Evolutionary conservation across 495 filamentous ascomycete genomes (phyloP), one percentile per base, ranked within the genome.

Genomic region (Aspergillus kassunensis): DNA sequence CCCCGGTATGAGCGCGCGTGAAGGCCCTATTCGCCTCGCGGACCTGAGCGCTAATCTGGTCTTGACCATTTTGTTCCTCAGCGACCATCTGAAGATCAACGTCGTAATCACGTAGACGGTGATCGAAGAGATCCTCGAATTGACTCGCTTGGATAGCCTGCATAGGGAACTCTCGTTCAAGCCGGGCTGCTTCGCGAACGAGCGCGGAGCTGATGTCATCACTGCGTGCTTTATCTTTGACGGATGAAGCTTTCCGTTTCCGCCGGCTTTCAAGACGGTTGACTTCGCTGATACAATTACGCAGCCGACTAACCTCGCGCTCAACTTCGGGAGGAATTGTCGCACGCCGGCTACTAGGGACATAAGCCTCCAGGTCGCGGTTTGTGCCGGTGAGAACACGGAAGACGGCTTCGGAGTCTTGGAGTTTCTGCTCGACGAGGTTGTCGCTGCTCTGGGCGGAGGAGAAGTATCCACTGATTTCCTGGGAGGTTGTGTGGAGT

Each of bases 191-290:
- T 72, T 97, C 90, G 35, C 75, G 73, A 6, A 96, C 75, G 34
- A 98, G 86, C 35, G 85, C 87, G 2, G 77, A 71, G 54, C 85
- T 95, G 59, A 98, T 91, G 68, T 98, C 93, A 68, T 98, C 93
- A 6, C 80, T 76, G 30, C 87, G 87, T 15, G 82, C 85, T 61
- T 93, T 95, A 49, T 87, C 82, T 24, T 84, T 79, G 29, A 95
- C 64, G 0, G 77, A 69, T 57, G 95, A 89, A 27, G 90, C 84
- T 55, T 88, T 88, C 49, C 86, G 80, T 56, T 82, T 80, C 42
- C 91, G 76, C 36, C 88, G 74, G 49, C 82, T 88, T 61, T 97
- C 90, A 15, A 96, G 78, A 23, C 89, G 80, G 57, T 74, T 82
- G 12, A 95, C 81, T 49, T 97, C 91, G 63, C 89, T 95, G 60